Conservation (phyloP, 371 early-diverging fungal genomes). For the Amoeboaphelidium protococcarum region DNA sequence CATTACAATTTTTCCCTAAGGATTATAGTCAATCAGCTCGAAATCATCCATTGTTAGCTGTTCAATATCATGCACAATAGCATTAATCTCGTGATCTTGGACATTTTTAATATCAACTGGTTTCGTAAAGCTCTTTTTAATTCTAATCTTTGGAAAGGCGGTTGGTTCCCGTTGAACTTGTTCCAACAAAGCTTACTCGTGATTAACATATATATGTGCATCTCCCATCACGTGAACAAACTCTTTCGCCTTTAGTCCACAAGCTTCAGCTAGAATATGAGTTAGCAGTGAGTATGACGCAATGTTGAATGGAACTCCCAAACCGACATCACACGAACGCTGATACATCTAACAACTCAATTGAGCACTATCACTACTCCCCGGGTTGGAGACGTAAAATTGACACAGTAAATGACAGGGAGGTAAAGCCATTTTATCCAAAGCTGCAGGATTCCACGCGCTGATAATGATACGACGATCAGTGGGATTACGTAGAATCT, state of each 20-base stretch:
- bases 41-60: slow-evolving; percentile 67
- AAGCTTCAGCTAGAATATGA: slow-evolving; percentile 75
- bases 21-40: slow-evolving; percentile 56
- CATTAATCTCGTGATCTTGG: slow-evolving; percentile 6
- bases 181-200: slow-evolving; percentile 55
- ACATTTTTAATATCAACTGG: too few relatives aligned
- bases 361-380: too few relatives aligned
- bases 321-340: slow-evolving; percentile 92
- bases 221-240: slow-evolving; percentile 94
- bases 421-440: slow-evolving; percentile 58
- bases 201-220: slow-evolving; percentile 88
- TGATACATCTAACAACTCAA: slow-evolving; percentile 94
- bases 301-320: slow-evolving; percentile 99
- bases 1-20: slow-evolving; percentile 81
- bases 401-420: slow-evolving; percentile 78
- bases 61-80: slow-evolving; percentile 34
- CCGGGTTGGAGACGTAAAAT: slow-evolving; percentile 30
- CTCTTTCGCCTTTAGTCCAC: slow-evolving; percentile 58
- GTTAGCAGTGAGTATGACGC: slow-evolving; percentile 91
- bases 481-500: slow-evolving; percentile 39
- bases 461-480: slow-evolving; percentile 80
- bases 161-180: slow-evolving; percentile 64
- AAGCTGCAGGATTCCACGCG: slow-evolving; percentile 56
- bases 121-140: slow-evolving; percentile 13
- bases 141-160: slow-evolving; percentile 56